phyloP scores from a whole-genome alignment of 352 stramenopile species.

The Phytophthora syringae region DNA sequence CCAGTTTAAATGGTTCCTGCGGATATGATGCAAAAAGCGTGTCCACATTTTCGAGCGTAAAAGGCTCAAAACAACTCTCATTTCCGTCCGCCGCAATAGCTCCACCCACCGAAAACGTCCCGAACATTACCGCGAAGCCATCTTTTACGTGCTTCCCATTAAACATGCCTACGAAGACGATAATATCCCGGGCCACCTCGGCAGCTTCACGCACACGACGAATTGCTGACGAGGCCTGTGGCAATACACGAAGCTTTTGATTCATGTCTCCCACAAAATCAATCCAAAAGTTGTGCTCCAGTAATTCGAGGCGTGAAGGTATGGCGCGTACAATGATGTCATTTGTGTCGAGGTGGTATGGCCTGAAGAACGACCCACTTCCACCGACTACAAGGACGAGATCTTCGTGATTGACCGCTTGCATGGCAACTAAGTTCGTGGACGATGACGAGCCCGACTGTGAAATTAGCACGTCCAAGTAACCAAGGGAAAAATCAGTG shows the following conservation, averaged over 20 bases:
- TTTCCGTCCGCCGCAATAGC: conserved; percentile 46
- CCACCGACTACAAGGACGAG: conserved; percentile 71
- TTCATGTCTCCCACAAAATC: conserved; percentile 83
- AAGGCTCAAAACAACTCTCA: conserved; percentile 48
- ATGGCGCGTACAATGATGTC: conserved; percentile 82
- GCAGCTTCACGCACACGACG: conserved; percentile 43
- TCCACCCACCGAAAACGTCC: conserved; percentile 49
- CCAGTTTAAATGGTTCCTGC: conserved; percentile 68
- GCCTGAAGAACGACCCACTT: conserved; percentile 82
- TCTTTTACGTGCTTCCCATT: no score
- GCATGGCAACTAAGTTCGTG: conserved; percentile 35
- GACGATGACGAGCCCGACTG: conserved; percentile 34
- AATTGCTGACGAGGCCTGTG: conserved; percentile 54
- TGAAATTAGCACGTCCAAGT: conserved; percentile 79
- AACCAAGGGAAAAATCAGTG: conserved; percentile 83
- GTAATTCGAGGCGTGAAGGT: conserved; percentile 63
- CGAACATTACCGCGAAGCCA: conserved; percentile 63
- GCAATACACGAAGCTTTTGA: conserved; percentile 64
- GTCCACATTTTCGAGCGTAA: conserved; percentile 38
- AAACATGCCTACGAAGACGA: conserved; percentile 59
- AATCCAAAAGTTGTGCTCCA: conserved; percentile 87
- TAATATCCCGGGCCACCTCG: conserved; percentile 43
- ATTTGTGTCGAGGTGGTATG: conserved; percentile 86
- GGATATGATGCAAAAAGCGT: conserved; percentile 41
- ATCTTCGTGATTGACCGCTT: conserved; percentile 31